A percentile compares a stretch with the other conserved stretches of the same genome.
phyloP scores from a whole-genome alignment of 1,284 basidiomycete species.

The Lentinus polychrous region DNA sequence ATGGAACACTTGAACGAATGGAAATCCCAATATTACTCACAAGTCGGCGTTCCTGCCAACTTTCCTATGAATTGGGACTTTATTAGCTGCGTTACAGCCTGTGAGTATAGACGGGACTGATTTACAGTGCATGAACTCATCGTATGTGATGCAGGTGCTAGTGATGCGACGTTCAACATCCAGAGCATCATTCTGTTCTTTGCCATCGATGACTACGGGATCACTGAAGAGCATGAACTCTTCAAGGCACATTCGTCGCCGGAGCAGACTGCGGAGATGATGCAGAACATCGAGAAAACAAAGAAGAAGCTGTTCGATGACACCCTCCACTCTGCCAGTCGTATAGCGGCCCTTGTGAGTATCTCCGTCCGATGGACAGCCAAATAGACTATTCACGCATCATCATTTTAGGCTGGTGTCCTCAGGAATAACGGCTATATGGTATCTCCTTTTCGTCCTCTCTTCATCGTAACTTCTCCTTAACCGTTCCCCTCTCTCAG shows the following conservation, averaged over 20 bases:
- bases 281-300: conserved; percentile 50
- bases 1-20: conserved; percentile 62
- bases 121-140: neutral
- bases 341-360: conserved; percentile 78
- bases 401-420: conserved; percentile 52
- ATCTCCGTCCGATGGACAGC: conserved; percentile 1
- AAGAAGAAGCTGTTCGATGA: conserved; percentile 72
- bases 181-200: conserved; percentile 81
- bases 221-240: conserved; percentile 60
- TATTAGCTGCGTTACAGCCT: conserved; percentile 69
- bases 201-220: conserved; percentile 78
- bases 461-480: neutral
- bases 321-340: conserved; percentile 75
- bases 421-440: conserved; percentile 80
- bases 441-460: conserved; percentile 31
- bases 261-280: conserved; percentile 24
- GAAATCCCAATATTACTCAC: conserved; percentile 68
- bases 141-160: conserved; percentile 46
- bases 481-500: conserved; percentile 25
- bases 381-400: neutral
- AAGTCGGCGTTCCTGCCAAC: conserved; percentile 79
- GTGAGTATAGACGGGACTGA: conserved; percentile 32
- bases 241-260: conserved; percentile 31
- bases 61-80: conserved; percentile 88
- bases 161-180: conserved; percentile 85